Evolutionary conservation across 805 yeast genomes (phyloP).

Genomic region (Dipodascus geniculatus): DNA sequence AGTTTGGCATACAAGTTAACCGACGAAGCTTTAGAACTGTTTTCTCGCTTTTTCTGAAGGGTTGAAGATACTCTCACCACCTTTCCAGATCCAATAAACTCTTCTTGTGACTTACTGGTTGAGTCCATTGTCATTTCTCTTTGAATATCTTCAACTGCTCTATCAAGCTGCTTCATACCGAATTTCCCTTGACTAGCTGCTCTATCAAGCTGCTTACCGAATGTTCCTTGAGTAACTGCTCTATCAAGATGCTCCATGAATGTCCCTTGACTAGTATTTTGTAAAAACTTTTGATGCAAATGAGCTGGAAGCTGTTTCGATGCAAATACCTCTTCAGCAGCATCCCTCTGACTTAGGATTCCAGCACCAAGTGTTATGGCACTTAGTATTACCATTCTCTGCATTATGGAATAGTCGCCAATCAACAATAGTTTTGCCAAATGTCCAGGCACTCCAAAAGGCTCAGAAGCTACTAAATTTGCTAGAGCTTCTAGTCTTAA

Average conservation of each 20-base stretch:
- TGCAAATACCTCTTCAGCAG: conserved; percentile 28
- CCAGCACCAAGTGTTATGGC: conserved; percentile 61
- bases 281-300: conserved; percentile 34
- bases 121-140: conserved; percentile 14
- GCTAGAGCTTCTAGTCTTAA: conserved; percentile 53
- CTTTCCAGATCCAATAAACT: conserved; percentile 17
- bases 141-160: conserved; percentile 14
- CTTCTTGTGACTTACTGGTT: conserved; percentile 15
- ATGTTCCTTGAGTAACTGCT: not conserved
- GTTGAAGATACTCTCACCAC: conserved; percentile 21
- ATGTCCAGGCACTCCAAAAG: conserved; percentile 16
- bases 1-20: conserved; percentile 32
- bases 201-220: no score
- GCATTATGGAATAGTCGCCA: conserved; percentile 77
- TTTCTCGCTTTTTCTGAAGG: conserved; percentile 11
- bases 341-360: conserved; percentile 50
- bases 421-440: conserved; percentile 37
- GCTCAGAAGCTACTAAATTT: conserved; percentile 33
- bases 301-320: conserved; percentile 35
- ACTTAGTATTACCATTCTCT: conserved; percentile 57
- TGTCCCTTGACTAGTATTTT: conserved; percentile 3
- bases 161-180: conserved; percentile 2
- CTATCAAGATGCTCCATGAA: conserved; percentile 5
- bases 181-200: not conserved
- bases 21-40: conserved; percentile 7